A percentile compares a stretch with the other conserved stretches of the same genome.
Evolutionary conservation across 2,329 filamentous ascomycete species (phyloP).

Genomic region (Ampelomyces quisqualis): DNA sequence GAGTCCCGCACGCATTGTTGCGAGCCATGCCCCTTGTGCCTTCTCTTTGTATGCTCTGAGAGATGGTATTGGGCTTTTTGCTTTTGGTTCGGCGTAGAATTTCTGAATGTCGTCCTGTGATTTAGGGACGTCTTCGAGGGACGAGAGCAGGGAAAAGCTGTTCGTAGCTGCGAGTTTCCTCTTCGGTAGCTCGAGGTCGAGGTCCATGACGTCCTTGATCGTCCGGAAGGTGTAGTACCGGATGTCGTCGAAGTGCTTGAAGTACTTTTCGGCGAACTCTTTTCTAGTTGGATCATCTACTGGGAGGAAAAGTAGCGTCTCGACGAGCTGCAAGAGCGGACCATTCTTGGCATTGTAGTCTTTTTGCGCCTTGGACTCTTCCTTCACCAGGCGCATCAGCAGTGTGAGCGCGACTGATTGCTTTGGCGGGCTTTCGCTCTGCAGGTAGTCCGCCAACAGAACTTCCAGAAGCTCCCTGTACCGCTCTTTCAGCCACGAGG

Average conservation of each 20-base stretch:
- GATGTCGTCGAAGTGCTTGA: conserved; percentile 80
- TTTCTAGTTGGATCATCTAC: conserved; percentile 62
- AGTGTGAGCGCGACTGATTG: conserved; percentile 72
- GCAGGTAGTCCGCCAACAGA: conserved; percentile 61
- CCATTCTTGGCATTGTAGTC: conserved; percentile 67
- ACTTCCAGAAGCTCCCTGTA: conserved; percentile 68
- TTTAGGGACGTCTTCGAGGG: conserved; percentile 69
- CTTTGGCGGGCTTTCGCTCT: conserved; percentile 59
- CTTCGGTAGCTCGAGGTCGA: conserved; percentile 25
- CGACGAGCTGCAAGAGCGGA: conserved; percentile 66
- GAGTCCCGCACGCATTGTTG: conserved; percentile 67
- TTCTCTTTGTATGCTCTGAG: conserved; percentile 71
- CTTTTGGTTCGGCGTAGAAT: conserved; percentile 67
- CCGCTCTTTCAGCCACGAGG: conserved; percentile 75
- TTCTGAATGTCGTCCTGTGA: conserved; percentile 65
- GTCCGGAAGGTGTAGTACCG: conserved; percentile 78
- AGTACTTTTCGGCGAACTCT: conserved; percentile 75
- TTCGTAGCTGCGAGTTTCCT: conserved; percentile 46
- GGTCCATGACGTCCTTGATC: conserved; percentile 52
- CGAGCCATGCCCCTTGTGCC: conserved; percentile 84
- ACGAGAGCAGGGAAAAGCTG: conserved; percentile 63
- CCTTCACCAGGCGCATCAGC: conserved; percentile 80
- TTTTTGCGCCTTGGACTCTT: conserved; percentile 55
- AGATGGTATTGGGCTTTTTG: conserved; percentile 61
- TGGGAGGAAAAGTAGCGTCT: conserved; percentile 59